Conservation (phyloP, 73 alveolate species). For the Symbiodinium pilosum region DNA sequence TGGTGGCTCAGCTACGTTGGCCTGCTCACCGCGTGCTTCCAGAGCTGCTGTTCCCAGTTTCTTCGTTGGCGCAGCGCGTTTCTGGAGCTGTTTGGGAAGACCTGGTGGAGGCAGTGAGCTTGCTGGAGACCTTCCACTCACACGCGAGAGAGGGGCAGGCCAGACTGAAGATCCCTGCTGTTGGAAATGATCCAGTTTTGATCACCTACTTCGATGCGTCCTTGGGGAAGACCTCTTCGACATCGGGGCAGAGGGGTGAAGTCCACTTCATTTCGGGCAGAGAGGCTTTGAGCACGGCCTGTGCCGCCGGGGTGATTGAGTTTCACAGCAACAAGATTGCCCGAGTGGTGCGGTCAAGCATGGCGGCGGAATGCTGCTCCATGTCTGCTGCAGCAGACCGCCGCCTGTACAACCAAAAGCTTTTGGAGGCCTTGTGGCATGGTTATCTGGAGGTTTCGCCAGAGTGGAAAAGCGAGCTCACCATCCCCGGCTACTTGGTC, state of each 20-base stretch:
- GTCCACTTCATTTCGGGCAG: background rate
- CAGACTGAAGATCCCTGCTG: background rate
- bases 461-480: background rate
- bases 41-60: background rate
- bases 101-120: background rate
- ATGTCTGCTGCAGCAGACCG: background rate
- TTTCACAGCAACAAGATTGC: constrained; percentile 6
- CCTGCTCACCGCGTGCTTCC: constrained; percentile 39
- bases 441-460: background rate
- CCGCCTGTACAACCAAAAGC: background rate
- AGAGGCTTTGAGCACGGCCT: no score
- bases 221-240: background rate
- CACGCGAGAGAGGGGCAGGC: background rate
- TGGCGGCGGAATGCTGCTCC: background rate
- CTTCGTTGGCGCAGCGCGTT: constrained; percentile 18
- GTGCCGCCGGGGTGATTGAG: background rate
- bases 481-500: background rate
- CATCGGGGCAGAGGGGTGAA: background rate
- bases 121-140: background rate
- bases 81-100: background rate
- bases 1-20: constrained; percentile 22
- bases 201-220: constrained; percentile 28
- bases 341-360: constrained; percentile 17
- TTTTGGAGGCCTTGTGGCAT: background rate
- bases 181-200: background rate